Evolutionary conservation across 352 stramenopile genomes (phyloP).

Genomic region (Phytophthora syringae): DNA sequence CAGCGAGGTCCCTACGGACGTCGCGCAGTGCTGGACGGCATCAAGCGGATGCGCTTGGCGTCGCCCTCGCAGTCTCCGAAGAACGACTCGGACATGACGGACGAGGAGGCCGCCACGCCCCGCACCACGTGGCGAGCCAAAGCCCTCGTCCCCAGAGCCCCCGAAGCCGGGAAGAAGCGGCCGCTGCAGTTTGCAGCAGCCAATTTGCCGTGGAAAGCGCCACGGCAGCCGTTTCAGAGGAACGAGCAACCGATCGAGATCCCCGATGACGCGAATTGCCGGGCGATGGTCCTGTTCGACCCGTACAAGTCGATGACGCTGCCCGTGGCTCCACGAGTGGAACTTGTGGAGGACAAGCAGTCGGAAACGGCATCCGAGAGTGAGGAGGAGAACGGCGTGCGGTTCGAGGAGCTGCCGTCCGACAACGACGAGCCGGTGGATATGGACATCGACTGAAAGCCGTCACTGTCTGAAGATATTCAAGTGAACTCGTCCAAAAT

Average conservation of each 20-base stretch:
- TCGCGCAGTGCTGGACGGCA: slow-evolving; percentile 50
- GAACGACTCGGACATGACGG: slow-evolving; percentile 39
- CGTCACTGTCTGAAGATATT: not conserved
- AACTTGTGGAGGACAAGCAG: slow-evolving; percentile 55
- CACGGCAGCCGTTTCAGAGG: slow-evolving; percentile 8
- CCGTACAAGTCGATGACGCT: slow-evolving; percentile 40
- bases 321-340: slow-evolving; percentile 38
- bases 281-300: slow-evolving; percentile 69
- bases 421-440: slow-evolving; percentile 77
- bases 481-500: not conserved
- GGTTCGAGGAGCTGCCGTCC: slow-evolving; percentile 74
- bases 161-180: slow-evolving; percentile 22
- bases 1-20: not conserved
- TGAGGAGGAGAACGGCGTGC: slow-evolving; percentile 52
- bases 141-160: slow-evolving; percentile 24
- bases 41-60: slow-evolving; percentile 78
- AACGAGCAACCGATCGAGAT: slow-evolving; percentile 15
- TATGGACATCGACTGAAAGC: slow-evolving; percentile 76
- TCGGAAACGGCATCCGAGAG: slow-evolving; percentile 21
- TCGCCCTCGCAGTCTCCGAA: slow-evolving; percentile 16
- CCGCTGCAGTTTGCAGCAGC: slow-evolving; percentile 20
- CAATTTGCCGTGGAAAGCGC: slow-evolving; percentile 23
- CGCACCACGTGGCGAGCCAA: slow-evolving; percentile 30
- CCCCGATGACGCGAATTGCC: slow-evolving; percentile 40
- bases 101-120: slow-evolving; percentile 36